Percentiles rank a stretch among this genome's conserved stretches.
These are phyloP conservation scores for Dissophora ornata DNA, from an alignment of 192 early-diverging fungal species.

Conservation along the genomic window DNA sequence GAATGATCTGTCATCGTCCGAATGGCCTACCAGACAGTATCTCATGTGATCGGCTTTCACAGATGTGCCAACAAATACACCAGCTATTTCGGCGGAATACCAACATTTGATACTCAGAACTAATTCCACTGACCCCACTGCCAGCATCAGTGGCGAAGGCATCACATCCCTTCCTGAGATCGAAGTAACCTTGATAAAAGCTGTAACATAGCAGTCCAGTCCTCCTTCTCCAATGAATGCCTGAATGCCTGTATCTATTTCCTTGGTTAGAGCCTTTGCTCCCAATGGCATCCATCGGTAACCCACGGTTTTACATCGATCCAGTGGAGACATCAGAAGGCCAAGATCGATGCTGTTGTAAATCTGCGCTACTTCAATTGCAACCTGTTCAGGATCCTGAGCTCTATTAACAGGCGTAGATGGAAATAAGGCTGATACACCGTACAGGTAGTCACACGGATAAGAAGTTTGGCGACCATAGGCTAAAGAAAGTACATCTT, in stretches of 20 bases:
- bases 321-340: background rate
- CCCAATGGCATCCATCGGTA: slow-evolving; percentile 14
- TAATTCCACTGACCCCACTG: background rate
- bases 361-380: slow-evolving; percentile 12
- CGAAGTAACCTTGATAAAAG: slow-evolving; percentile 11
- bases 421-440: slow-evolving; percentile 17
- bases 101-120: slow-evolving; percentile 4
- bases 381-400: slow-evolving; percentile 4
- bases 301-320: slow-evolving; percentile 3
- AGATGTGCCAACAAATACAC: slow-evolving; percentile 14
- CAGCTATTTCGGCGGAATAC: background rate
- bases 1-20: background rate
- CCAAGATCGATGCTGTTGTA: background rate
- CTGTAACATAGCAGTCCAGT: background rate
- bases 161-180: background rate
- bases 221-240: background rate
- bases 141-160: background rate
- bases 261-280: background rate
- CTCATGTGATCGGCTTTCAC: slow-evolving; percentile 1
- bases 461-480: slow-evolving; percentile 15
- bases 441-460: slow-evolving; percentile 3
- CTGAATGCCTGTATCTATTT: background rate
- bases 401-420: background rate
- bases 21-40: slow-evolving; percentile 11
- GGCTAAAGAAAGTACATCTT: background rate